These are phyloP conservation scores for Immersiella caudata DNA, from an alignment of 495 filamentous ascomycete genomes.

Conservation along the genomic window DNA sequence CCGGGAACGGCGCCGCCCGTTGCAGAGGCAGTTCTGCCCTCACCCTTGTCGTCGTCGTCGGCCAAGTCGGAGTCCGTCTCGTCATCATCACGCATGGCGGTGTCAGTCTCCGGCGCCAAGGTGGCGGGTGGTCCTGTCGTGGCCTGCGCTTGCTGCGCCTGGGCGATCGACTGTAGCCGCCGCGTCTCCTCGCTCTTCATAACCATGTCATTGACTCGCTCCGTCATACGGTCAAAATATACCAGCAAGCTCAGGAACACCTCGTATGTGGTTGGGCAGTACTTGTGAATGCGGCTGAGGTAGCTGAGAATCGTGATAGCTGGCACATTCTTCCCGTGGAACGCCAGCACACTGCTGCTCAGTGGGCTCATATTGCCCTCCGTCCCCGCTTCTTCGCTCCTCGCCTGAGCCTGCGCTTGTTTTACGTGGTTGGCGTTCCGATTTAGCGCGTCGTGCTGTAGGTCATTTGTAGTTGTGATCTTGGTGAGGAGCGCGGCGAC, in stretches of 20 bases:
- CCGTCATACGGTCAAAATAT: slow-evolving; percentile 99
- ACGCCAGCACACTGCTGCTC: slow-evolving; percentile 92
- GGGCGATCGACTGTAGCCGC: slow-evolving; percentile 31
- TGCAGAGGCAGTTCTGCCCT: not conserved
- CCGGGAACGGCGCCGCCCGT: slow-evolving; percentile 39
- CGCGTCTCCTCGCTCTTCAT: slow-evolving; percentile 47
- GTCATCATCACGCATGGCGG: slow-evolving; percentile 43
- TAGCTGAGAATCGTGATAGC: slow-evolving; percentile 98
- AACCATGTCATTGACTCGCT: slow-evolving; percentile 76
- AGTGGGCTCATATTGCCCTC: slow-evolving; percentile 70
- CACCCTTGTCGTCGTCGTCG: slow-evolving; percentile 42
- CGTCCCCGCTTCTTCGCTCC: slow-evolving; percentile 57
- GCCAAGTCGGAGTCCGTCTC: slow-evolving; percentile 47
- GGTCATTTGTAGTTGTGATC: slow-evolving; percentile 96
- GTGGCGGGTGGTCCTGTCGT: not conserved
- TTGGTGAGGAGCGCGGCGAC: slow-evolving; percentile 97
- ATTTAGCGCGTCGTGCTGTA: slow-evolving; percentile 74
- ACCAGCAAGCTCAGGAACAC: slow-evolving; percentile 94
- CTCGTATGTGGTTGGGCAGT: slow-evolving; percentile 98
- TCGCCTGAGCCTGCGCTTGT: slow-evolving; percentile 46
- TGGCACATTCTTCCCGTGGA: slow-evolving; percentile 98
- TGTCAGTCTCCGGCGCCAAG: slow-evolving; percentile 28
- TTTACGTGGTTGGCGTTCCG: slow-evolving; percentile 52
- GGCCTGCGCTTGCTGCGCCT: slow-evolving; percentile 14
- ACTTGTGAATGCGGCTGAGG: slow-evolving; percentile 94